A percentile compares a stretch with the other conserved stretches of the same genome.
These are phyloP conservation scores for Phytophthora pinifolia DNA, from an alignment of 352 stramenopile genomes.

Conservation along the genomic window DNA sequence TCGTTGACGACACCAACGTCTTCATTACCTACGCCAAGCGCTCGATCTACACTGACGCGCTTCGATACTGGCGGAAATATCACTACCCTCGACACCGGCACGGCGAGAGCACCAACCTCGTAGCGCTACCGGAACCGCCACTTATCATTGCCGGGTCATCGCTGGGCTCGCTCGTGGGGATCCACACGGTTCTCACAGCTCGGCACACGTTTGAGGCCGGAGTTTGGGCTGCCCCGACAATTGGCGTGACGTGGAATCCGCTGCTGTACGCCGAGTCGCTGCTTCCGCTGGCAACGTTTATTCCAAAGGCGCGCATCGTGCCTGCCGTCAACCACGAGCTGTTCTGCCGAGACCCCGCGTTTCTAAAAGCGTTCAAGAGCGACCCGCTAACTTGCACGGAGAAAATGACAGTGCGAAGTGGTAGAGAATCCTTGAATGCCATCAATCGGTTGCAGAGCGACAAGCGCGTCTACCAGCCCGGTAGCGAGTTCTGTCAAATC, in stretches of 20 bases:
- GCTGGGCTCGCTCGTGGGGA: constrained; percentile 53
- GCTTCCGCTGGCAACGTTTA: constrained; percentile 39
- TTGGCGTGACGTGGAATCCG: constrained; percentile 52
- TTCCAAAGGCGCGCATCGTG: constrained; percentile 44
- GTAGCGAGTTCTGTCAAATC: constrained; percentile 23
- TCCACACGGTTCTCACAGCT: constrained; percentile 52
- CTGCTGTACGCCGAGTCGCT: constrained; percentile 36
- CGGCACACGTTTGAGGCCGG: constrained; percentile 51
- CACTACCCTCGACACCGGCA: constrained; percentile 20
- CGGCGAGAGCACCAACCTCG: constrained; percentile 13
- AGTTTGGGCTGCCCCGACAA: constrained; percentile 48
- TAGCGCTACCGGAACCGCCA: constrained; percentile 26
- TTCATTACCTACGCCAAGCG: constrained; percentile 45
- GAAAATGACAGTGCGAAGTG: constrained; percentile 42
- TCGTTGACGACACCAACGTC: constrained; percentile 55
- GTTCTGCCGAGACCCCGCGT: constrained; percentile 37
- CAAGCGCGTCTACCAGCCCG: constrained; percentile 14
- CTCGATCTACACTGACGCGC: constrained; percentile 30
- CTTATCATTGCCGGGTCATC: constrained; percentile 61
- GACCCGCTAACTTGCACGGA: constrained; percentile 53
- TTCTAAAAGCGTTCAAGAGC: constrained; percentile 50
- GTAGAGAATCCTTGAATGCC: constrained; percentile 27
- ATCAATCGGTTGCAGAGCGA: constrained; percentile 33
- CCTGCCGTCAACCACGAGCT: constrained; percentile 49
- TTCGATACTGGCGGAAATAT: constrained; percentile 30